phyloP scores from a whole-genome alignment of 192 early-diverging fungal genomes.

The Coemansia javaensis region DNA sequence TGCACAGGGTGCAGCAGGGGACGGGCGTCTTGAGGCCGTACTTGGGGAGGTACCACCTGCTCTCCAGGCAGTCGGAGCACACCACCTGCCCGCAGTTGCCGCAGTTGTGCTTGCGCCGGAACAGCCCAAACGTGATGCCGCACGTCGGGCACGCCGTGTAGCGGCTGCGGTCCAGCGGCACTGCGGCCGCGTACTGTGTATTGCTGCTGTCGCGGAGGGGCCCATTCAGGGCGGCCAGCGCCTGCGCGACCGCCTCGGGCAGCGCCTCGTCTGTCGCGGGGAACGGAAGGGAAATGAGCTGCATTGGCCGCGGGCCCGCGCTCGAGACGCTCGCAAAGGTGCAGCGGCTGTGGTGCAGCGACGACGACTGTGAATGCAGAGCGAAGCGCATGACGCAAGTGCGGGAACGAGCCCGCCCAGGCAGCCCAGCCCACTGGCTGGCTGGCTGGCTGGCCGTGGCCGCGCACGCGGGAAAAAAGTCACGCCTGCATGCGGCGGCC shows the following conservation, averaged over 20 bases:
- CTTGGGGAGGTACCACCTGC: conserved; percentile 48
- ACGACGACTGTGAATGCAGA: too few relatives aligned
- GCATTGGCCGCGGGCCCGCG: neutral
- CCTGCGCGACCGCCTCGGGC: conserved; percentile 14
- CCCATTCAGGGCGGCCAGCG: conserved; percentile 20
- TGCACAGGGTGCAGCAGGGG: conserved; percentile 32
- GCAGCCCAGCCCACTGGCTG: too few relatives aligned
- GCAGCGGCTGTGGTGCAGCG: too few relatives aligned
- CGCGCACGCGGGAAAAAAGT: too few relatives aligned
- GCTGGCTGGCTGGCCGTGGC: too few relatives aligned
- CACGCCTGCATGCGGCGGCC: too few relatives aligned
- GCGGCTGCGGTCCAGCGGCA: conserved; percentile 20
- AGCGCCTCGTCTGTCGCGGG: conserved; percentile 23
- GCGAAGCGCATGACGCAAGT: too few relatives aligned
- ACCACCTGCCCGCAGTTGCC: conserved; percentile 35
- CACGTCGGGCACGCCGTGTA: conserved; percentile 46
- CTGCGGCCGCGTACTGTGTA: conserved; percentile 17
- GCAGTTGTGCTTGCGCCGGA: conserved; percentile 35
- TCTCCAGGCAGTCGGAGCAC: conserved; percentile 34
- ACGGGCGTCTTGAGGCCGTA: conserved; percentile 37
- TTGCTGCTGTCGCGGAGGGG: conserved; percentile 26
- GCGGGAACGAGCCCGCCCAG: too few relatives aligned
- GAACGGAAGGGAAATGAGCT: conserved; percentile 33
- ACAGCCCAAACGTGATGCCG: conserved; percentile 36
- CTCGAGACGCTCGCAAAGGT: neutral